Percentiles rank a stretch among this genome's conserved stretches.
Conservation (phyloP, 495 filamentous ascomycete species). For the Penicillium canescens region DNA sequence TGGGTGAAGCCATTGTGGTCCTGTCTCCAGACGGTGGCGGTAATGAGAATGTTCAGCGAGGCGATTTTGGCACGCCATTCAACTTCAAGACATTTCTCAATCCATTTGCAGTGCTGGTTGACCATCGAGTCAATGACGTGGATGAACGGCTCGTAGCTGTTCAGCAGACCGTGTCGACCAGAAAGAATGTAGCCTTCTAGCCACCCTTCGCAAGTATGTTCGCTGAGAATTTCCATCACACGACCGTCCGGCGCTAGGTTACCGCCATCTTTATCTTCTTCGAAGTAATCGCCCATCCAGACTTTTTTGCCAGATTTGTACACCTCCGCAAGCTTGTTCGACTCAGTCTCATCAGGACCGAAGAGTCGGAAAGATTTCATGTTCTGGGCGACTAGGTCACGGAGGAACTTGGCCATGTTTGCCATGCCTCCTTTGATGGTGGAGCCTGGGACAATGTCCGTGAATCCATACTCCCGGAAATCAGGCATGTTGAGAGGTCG, state of each 20-base stretch:
- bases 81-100: constrained; percentile 72
- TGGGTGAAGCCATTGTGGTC: constrained; percentile 82
- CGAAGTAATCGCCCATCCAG: constrained; percentile 74
- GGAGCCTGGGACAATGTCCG: constrained; percentile 52
- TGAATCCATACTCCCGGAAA: constrained; percentile 61
- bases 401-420: constrained; percentile 63
- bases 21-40: constrained; percentile 73
- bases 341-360: constrained; percentile 75
- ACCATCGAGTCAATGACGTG: constrained; percentile 81
- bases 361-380: constrained; percentile 67
- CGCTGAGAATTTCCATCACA: constrained; percentile 77
- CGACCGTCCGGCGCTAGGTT: constrained; percentile 63
- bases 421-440: constrained; percentile 58
- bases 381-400: constrained; percentile 62
- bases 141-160: constrained; percentile 78
- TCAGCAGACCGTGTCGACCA: constrained; percentile 69
- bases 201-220: constrained; percentile 77
- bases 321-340: constrained; percentile 67
- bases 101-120: constrained; percentile 79
- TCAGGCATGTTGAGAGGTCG: constrained; percentile 64
- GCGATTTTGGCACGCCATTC: constrained; percentile 67
- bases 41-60: constrained; percentile 73
- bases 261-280: constrained; percentile 67
- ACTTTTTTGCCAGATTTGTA: constrained; percentile 74
- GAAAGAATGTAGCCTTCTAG: constrained; percentile 72